Conservation (phyloP, 2,329 filamentous ascomycete species). For the Botryotinia calthae region DNA sequence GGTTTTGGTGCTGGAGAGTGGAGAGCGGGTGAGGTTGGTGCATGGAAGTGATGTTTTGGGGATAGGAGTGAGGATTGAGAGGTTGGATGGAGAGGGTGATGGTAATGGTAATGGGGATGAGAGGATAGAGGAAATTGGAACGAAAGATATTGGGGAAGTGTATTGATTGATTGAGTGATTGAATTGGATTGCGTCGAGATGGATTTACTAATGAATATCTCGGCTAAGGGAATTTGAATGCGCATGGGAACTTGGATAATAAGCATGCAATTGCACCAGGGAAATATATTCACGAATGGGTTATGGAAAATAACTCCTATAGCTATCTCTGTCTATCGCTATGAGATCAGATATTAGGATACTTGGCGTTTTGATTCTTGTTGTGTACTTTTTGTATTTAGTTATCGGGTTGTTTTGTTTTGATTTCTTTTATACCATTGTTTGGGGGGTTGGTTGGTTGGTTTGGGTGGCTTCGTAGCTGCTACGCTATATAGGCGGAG, state of each 20-base stretch:
- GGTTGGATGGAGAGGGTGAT: not conserved
- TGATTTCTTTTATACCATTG: not conserved
- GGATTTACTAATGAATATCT: not conserved
- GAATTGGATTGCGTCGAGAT: not conserved
- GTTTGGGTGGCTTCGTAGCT: no score
- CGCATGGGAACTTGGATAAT: not conserved
- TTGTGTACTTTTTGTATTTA: not conserved
- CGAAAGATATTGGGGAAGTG: not conserved
- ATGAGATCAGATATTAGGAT: not conserved
- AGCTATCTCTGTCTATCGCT: not conserved
- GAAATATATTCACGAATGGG: not conserved
- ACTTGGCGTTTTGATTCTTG: not conserved
- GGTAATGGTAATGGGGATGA: not conserved
- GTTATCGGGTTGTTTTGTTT: not conserved
- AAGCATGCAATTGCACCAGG: not conserved
- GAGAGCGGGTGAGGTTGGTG: constrained; percentile 46
- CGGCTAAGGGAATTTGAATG: not conserved
- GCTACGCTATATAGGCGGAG: no score
- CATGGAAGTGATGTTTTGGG: constrained; percentile 7
- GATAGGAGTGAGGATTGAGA: constrained; percentile 44
- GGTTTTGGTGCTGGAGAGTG: constrained; percentile 44
- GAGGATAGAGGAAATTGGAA: not conserved
- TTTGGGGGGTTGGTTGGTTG: not conserved
- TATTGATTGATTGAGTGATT: not conserved
- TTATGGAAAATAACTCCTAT: not conserved